These are phyloP conservation scores for Phycomyces nitens DNA, from an alignment of 192 early-diverging fungal species.

Conservation along the genomic window DNA sequence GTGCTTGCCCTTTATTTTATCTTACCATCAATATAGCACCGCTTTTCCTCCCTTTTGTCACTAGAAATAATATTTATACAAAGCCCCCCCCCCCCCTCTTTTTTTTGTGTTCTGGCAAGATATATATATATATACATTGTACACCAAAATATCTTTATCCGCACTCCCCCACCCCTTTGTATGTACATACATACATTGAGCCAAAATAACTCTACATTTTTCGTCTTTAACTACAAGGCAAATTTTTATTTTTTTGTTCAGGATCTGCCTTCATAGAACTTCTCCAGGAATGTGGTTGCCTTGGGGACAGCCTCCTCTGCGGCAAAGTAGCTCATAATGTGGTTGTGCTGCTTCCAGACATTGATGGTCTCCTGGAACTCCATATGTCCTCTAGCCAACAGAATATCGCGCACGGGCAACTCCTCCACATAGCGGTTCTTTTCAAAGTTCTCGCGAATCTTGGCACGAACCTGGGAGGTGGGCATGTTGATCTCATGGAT, in stretches of 20 bases:
- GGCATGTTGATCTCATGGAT: constrained; percentile 74
- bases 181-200: too few species aligned
- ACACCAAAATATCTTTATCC: too few species aligned
- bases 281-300: constrained; percentile 72
- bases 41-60: too few species aligned
- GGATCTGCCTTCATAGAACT: constrained; percentile 70
- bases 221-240: too few species aligned
- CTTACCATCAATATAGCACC: too few species aligned
- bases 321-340: constrained; percentile 84
- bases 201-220: too few species aligned
- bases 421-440: constrained; percentile 77
- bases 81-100: too few species aligned
- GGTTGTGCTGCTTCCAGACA: constrained; percentile 88
- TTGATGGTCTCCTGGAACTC: constrained; percentile 90
- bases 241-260: constrained; percentile 24
- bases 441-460: constrained; percentile 89
- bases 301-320: constrained; percentile 67
- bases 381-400: constrained; percentile 82
- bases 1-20: too few species aligned
- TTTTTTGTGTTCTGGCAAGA: too few species aligned
- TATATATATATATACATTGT: too few species aligned
- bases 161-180: too few species aligned
- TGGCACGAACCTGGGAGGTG: constrained; percentile 64
- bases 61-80: too few species aligned
- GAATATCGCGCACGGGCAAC: constrained; percentile 72